These are phyloP conservation scores for Blastomyces emzantsi DNA, from an alignment of 2,329 filamentous ascomycete species.

Conservation along the genomic window DNA sequence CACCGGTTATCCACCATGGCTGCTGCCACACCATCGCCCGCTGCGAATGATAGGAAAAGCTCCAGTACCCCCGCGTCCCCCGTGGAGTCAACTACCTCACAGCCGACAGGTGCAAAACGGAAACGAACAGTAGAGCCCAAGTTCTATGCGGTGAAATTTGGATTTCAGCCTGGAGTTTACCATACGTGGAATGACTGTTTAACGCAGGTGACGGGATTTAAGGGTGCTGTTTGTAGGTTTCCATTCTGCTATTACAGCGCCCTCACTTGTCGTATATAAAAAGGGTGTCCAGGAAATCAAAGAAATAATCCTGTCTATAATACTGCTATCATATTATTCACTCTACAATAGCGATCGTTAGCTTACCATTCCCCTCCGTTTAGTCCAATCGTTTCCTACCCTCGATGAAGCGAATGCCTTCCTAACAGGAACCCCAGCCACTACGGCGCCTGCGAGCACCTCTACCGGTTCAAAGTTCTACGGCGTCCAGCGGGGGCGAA, in stretches of 20 bases:
- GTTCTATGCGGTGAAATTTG: constrained; percentile 56
- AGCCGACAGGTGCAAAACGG: constrained; percentile 44
- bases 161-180: constrained; percentile 54
- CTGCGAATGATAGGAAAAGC: constrained; percentile 22
- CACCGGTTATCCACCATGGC: constrained; percentile 10
- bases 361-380: constrained; percentile 1
- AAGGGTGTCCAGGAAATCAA: not conserved
- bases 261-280: not conserved
- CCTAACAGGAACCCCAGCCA: constrained; percentile 51
- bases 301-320: not conserved
- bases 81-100: constrained; percentile 25
- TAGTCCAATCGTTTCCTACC: constrained; percentile 72
- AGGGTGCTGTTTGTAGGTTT: constrained; percentile 59
- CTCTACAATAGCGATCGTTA: not conserved
- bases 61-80: constrained; percentile 32
- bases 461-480: constrained; percentile 46
- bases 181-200: constrained; percentile 55
- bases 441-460: constrained; percentile 25
- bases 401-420: constrained; percentile 71
- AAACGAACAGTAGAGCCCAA: constrained; percentile 46
- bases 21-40: constrained; percentile 5
- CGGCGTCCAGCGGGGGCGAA: constrained; percentile 49
- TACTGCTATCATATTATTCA: not conserved
- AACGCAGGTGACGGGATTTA: constrained; percentile 52
- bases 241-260: not conserved